These are phyloP conservation scores for Anaeramoeba flamelloides DNA, from an alignment of 78 protist genomes.

Conservation along the genomic window DNA sequence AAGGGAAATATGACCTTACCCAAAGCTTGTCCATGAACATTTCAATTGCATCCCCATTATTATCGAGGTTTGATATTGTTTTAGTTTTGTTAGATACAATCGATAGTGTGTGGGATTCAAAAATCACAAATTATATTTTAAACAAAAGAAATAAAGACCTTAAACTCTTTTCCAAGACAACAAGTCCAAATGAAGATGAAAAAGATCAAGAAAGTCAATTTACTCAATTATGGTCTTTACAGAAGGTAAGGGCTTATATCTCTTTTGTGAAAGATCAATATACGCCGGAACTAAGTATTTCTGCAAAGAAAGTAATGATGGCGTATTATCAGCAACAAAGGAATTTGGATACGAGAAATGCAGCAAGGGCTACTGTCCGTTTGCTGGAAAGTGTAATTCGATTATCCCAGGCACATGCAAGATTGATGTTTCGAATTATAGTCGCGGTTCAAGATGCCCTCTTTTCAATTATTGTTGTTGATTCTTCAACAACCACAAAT, in stretches of 20 bases:
- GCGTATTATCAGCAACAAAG: conserved; percentile 51
- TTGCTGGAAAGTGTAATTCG: conserved; percentile 69
- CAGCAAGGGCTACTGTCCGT: conserved; percentile 78
- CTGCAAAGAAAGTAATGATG: conserved; percentile 16
- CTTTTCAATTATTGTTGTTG: no score
- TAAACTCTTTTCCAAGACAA: no score
- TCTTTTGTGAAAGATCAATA: conserved; percentile 19
- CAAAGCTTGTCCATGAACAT: conserved; percentile 37
- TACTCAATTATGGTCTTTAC: conserved; percentile 58
- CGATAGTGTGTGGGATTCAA: no score
- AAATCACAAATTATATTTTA: no score
- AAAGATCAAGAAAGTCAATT: no score
- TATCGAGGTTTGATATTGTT: conserved; percentile 80
- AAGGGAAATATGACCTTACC: no score
- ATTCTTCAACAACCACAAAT: no score
- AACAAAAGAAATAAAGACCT: no score
- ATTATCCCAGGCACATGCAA: conserved; percentile 16
- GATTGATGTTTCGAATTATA: conserved; percentile 7
- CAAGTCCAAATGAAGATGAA: no score
- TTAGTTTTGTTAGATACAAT: conserved; percentile 56
- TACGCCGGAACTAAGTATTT: not conserved
- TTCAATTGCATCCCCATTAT: conserved; percentile 62
- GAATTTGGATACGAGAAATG: conserved; percentile 12
- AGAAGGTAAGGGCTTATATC: conserved; percentile 42
- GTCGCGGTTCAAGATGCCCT: conserved; percentile 8